These are phyloP conservation scores for Nissolia schottii DNA, from an alignment of 306 rosid genomes.

Conservation along the genomic window DNA sequence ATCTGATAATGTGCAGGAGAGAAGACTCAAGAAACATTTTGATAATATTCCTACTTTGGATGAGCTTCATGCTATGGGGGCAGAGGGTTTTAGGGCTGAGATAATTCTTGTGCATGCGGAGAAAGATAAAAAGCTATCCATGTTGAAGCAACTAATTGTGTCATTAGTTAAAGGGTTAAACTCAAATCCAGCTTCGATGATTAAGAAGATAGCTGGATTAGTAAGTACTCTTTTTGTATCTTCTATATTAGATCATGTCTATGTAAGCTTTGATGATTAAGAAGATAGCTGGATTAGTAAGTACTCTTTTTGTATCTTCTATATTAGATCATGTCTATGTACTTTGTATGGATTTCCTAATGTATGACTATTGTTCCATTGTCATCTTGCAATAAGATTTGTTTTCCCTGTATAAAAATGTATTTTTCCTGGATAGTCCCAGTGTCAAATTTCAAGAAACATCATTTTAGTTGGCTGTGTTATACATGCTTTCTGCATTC, in stretches of 20 bases:
- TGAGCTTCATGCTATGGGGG: conserved; percentile 69
- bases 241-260: no score
- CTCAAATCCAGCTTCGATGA: conserved; percentile 79
- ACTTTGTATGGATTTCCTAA: background rate
- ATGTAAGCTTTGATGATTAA: conserved; percentile 76
- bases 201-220: conserved; percentile 93
- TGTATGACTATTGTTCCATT: background rate
- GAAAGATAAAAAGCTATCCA: conserved; percentile 86
- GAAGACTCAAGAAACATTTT: conserved; percentile 70
- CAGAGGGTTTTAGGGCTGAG: conserved; percentile 77
- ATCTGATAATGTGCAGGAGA: conserved; percentile 59
- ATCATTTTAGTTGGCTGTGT: background rate
- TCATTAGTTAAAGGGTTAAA: conserved; percentile 82
- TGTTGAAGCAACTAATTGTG: conserved; percentile 80
- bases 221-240: conserved; percentile 38
- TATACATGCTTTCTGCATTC: conserved; percentile 15
- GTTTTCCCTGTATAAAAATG: background rate
- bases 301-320: conserved; percentile 15
- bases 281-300: conserved; percentile 93
- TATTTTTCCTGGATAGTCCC: conserved; percentile 12
- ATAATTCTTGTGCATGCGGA: conserved; percentile 83
- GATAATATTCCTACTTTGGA: conserved; percentile 80
- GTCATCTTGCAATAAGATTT: background rate
- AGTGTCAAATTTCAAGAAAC: conserved; percentile 2
- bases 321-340: no score